Evolutionary conservation across 129 eudicot genomes (phyloP).

Genomic region (Flaveria sonorensis): DNA sequence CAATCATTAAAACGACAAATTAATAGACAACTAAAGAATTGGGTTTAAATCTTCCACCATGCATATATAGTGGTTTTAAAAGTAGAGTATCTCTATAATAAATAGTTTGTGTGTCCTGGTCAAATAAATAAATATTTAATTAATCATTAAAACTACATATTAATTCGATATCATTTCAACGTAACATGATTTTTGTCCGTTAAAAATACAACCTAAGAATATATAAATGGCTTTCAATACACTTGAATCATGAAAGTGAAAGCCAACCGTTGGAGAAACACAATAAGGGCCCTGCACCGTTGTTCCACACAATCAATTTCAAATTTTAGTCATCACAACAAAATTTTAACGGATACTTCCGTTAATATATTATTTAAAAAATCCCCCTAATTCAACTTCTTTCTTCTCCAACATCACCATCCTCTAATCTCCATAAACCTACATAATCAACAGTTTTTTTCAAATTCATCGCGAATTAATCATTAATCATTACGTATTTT

Average conservation of each 20-base stretch:
- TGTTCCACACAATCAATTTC: constrained; percentile 20
- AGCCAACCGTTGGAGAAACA: constrained; percentile 26
- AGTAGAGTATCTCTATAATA: too few relatives aligned
- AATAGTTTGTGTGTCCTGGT: too few relatives aligned
- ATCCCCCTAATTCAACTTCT: background rate
- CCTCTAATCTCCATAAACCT: too few relatives aligned
- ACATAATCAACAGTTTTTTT: background rate
- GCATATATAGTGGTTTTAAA: too few relatives aligned
- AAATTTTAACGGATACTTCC: constrained; percentile 54
- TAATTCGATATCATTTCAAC: too few relatives aligned
- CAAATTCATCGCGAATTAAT: background rate
- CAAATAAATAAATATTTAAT: too few relatives aligned
- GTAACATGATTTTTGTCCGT: too few relatives aligned
- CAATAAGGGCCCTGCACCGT: constrained; percentile 32
- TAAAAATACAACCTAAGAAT: too few relatives aligned
- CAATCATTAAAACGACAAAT: too few relatives aligned
- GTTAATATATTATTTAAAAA: background rate
- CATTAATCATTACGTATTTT: background rate
- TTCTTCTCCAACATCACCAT: constrained; percentile 12
- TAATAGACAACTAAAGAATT: too few relatives aligned
- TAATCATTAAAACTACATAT: too few relatives aligned
- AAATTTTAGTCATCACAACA: constrained; percentile 18
- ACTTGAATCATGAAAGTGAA: background rate
- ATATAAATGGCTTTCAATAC: background rate
- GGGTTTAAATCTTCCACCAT: too few relatives aligned